A percentile compares a stretch with the other conserved stretches of the same genome.
phyloP scores from a whole-genome alignment of 2,329 filamentous ascomycete genomes.

The Neoascochyta sp. region DNA sequence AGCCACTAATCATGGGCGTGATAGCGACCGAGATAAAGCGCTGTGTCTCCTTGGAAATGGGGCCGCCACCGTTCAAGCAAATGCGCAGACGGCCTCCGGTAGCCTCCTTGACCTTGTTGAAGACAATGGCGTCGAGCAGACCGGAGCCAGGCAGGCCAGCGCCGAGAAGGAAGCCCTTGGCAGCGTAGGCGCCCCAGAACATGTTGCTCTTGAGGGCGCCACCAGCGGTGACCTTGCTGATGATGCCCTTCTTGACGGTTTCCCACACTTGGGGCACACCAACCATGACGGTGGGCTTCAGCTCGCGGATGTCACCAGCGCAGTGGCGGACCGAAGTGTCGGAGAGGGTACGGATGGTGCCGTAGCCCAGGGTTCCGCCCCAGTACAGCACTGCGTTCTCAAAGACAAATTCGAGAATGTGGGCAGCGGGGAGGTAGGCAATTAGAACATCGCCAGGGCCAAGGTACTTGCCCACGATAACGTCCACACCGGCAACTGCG shows the following conservation, averaged over 20 bases:
- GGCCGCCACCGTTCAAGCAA: conserved; percentile 91
- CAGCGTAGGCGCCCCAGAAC: conserved; percentile 67
- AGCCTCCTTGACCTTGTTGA: conserved; percentile 84
- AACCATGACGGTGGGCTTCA: conserved; percentile 83
- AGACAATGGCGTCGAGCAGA: conserved; percentile 77
- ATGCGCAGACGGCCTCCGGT: conserved; percentile 87
- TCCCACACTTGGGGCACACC: conserved; percentile 98
- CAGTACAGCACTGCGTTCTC: conserved; percentile 88
- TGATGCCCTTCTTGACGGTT: conserved; percentile 91
- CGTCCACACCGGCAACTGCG: conserved; percentile 70
- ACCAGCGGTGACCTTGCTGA: conserved; percentile 70
- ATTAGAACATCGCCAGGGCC: conserved; percentile 75
- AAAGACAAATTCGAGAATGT: conserved; percentile 94
- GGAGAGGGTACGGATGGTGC: conserved; percentile 82
- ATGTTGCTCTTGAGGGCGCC: conserved; percentile 68
- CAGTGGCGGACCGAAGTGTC: conserved; percentile 85
- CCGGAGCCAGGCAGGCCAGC: conserved; percentile 62
- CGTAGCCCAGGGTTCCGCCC: conserved; percentile 90
- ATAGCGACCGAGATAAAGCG: conserved; percentile 89
- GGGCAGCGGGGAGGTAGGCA: conserved; percentile 88
- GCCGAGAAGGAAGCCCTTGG: conserved; percentile 59
- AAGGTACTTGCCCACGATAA: conserved; percentile 73
- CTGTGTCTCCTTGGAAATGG: conserved; percentile 81
- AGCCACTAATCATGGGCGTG: conserved; percentile 90
- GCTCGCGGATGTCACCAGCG: conserved; percentile 88